phyloP scores from a whole-genome alignment of 352 stramenopile species.

The Peronospora tabacina region DNA sequence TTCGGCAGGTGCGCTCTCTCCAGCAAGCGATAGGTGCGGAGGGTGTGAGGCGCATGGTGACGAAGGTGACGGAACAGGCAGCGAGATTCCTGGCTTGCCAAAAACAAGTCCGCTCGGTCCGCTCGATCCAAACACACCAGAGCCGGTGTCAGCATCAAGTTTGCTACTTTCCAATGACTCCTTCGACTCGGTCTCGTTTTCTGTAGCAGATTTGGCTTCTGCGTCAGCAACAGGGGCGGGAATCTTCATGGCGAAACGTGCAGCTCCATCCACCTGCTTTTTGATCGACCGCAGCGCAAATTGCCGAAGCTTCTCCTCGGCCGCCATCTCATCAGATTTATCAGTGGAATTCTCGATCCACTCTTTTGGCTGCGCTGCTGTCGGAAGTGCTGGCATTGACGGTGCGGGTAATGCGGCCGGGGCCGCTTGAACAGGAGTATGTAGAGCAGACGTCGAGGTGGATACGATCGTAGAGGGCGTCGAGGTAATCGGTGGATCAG shows the following conservation, averaged over 20 bases:
- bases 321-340: conserved; percentile 24
- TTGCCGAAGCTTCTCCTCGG: conserved; percentile 55
- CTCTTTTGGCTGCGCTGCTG: conserved; percentile 11
- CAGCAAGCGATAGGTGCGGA: conserved; percentile 20
- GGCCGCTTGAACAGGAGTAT: conserved; percentile 10
- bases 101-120: conserved; percentile 57
- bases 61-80: conserved; percentile 53
- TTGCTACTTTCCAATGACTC: conserved; percentile 19
- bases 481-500: conserved; percentile 5
- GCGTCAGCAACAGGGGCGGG: conserved; percentile 5
- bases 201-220: conserved; percentile 18
- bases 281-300: conserved; percentile 66
- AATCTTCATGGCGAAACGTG: conserved; percentile 26
- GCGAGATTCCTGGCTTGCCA: conserved; percentile 63
- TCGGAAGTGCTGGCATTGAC: conserved; percentile 10
- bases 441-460: conserved; percentile 13
- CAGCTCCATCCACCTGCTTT: conserved; percentile 37
- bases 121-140: conserved; percentile 45
- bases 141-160: conserved; percentile 23
- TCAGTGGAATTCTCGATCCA: conserved; percentile 3
- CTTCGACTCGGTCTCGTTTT: conserved; percentile 17
- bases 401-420: conserved; percentile 5
- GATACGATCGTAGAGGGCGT: conserved; percentile 8
- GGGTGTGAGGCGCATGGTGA: conserved; percentile 25
- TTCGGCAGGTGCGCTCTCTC: conserved; percentile 24